Conservation (phyloP, 768 basidiomycete genomes). For the Kwoniella mangroviensis region DNA sequence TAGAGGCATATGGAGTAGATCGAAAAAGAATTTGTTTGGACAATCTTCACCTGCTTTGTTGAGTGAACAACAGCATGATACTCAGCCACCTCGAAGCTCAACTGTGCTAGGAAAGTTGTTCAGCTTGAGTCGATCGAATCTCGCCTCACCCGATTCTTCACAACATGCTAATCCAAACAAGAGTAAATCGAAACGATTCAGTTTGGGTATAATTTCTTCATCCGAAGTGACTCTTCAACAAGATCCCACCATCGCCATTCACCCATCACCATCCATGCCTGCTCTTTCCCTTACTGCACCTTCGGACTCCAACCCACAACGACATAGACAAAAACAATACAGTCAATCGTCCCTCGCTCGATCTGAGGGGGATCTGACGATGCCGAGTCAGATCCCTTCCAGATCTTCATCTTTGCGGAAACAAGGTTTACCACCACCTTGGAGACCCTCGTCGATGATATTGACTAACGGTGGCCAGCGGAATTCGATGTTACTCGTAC, state of each 20-base stretch:
- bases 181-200: slow-evolving; percentile 11
- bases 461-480: background rate
- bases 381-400: background rate
- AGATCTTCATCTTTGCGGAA: slow-evolving; percentile 2
- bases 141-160: slow-evolving; percentile 7
- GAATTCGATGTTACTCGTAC: slow-evolving; percentile 5
- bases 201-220: background rate
- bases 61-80: background rate
- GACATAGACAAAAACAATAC: slow-evolving; percentile 1
- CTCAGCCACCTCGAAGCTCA: background rate
- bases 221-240: slow-evolving; percentile 10
- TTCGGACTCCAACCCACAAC: background rate
- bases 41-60: slow-evolving; percentile 12
- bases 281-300: background rate
- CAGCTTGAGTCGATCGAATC: slow-evolving; percentile 15
- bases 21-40: slow-evolving; percentile 19
- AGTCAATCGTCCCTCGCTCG: slow-evolving; percentile 14
- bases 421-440: slow-evolving; percentile 23
- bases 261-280: slow-evolving; percentile 19
- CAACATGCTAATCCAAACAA: slow-evolving; percentile 3
- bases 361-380: slow-evolving; percentile 5
- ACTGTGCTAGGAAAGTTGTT: slow-evolving; percentile 14
- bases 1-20: slow-evolving; percentile 21
- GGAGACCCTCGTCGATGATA: slow-evolving; percentile 15
- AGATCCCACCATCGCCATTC: background rate